Conservation (phyloP, 768 basidiomycete species). For the Tricholoma hemisulphureum region DNA sequence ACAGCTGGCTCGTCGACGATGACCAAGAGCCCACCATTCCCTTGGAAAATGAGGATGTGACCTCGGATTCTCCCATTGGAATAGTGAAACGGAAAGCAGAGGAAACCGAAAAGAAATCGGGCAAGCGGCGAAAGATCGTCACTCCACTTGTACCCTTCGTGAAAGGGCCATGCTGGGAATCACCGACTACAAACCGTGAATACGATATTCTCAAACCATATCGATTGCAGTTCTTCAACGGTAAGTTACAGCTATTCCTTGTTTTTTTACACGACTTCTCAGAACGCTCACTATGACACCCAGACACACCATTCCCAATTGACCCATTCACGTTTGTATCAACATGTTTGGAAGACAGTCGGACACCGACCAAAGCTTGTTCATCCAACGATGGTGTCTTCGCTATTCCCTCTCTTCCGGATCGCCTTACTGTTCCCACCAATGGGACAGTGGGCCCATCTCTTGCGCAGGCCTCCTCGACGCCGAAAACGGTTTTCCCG, state of each 20-base stretch:
- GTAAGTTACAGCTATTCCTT: constrained; percentile 47
- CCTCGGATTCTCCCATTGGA: constrained; percentile 32
- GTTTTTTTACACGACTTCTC: not conserved
- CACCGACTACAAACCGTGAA: constrained; percentile 59
- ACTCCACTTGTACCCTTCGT: constrained; percentile 76
- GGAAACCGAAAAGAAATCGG: constrained; percentile 43
- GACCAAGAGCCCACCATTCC: constrained; percentile 54
- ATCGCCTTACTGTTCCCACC: constrained; percentile 25
- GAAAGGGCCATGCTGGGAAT: constrained; percentile 85
- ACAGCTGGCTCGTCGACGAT: constrained; percentile 77
- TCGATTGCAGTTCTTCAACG: constrained; percentile 81
- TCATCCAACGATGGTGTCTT: constrained; percentile 34
- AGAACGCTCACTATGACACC: constrained; percentile 1
- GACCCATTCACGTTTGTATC: constrained; percentile 80
- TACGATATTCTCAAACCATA: constrained; percentile 73
- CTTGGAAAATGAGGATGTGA: constrained; percentile 39
- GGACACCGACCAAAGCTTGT: constrained; percentile 25
- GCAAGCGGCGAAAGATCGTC: constrained; percentile 76
- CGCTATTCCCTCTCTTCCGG: constrained; percentile 47
- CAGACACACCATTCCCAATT: constrained; percentile 71
- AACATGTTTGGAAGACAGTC: constrained; percentile 38
- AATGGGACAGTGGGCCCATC: constrained; percentile 12
- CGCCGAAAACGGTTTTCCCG: constrained; percentile 65
- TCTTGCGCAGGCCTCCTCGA: constrained; percentile 10
- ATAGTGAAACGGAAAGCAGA: constrained; percentile 68